These are phyloP conservation scores for Cinnamomum chago DNA, from an alignment of 164 flowering plant genomes.

Conservation along the genomic window DNA sequence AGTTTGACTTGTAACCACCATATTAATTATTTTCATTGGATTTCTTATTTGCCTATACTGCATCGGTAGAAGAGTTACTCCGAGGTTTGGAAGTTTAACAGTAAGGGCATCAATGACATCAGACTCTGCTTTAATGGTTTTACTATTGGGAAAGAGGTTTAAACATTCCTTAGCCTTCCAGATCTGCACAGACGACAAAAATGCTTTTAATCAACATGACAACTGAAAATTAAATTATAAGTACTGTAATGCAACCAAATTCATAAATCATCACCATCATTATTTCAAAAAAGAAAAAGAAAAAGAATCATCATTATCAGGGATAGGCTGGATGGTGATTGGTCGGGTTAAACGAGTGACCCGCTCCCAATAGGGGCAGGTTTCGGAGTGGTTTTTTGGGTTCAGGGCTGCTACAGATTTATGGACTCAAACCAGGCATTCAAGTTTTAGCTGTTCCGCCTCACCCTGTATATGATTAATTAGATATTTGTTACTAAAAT, in stretches of 20 bases:
- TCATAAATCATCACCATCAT: too few relatives aligned
- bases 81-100: conserved; percentile 81
- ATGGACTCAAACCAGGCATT: too few relatives aligned
- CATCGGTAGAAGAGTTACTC: conserved; percentile 88
- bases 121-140: conserved; percentile 68
- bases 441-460: too few relatives aligned
- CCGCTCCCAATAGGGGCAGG: too few relatives aligned
- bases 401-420: too few relatives aligned
- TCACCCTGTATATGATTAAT: too few relatives aligned
- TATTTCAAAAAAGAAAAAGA: too few relatives aligned
- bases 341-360: too few relatives aligned
- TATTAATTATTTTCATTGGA: conserved; percentile 84
- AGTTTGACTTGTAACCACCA: conserved; percentile 77
- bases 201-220: background rate
- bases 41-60: conserved; percentile 87
- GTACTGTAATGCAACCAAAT: background rate
- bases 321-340: too few relatives aligned
- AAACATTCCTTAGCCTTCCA: conserved; percentile 99
- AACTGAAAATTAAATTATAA: background rate
- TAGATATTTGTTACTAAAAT: too few relatives aligned
- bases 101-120: conserved; percentile 88
- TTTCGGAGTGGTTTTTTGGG: too few relatives aligned
- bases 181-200: conserved; percentile 45
- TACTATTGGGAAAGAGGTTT: conserved; percentile 72
- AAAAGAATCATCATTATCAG: too few relatives aligned